Conservation (phyloP, 257 asterid species). For the Lycium ferocissimum region DNA sequence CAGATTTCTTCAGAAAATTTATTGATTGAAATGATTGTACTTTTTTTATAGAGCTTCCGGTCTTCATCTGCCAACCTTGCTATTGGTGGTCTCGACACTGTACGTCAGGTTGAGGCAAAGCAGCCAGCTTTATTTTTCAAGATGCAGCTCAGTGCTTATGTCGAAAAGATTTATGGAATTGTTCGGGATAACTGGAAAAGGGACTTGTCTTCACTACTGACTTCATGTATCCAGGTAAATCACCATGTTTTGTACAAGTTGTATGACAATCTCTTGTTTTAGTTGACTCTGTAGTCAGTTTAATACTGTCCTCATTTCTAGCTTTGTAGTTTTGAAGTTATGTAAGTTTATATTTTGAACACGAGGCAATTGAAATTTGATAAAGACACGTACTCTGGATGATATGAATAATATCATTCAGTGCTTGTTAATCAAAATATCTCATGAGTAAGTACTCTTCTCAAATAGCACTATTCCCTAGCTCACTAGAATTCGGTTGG, state of each 20-base stretch:
- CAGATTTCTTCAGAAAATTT: neutral
- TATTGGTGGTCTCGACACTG: constrained; percentile 69
- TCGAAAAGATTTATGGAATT: constrained; percentile 86
- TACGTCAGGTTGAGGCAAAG: constrained; percentile 82
- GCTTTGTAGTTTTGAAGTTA: neutral
- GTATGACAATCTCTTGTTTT: neutral
- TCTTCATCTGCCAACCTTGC: constrained; percentile 68
- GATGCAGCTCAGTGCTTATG: constrained; percentile 88
- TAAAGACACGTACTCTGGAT: neutral
- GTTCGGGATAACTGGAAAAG: constrained; percentile 76
- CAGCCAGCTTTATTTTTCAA: constrained; percentile 87
- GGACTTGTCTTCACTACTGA: constrained; percentile 61
- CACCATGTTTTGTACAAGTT: neutral
- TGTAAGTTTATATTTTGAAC: neutral
- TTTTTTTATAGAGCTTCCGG: constrained; percentile 64
- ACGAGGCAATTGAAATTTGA: neutral
- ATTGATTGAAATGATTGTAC: neutral
- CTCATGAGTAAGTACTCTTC: neutral
- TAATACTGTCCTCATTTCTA: neutral
- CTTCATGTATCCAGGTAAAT: constrained; percentile 70
- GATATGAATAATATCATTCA: neutral
- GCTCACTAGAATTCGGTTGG: neutral
- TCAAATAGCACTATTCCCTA: constrained; percentile 1
- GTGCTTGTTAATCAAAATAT: neutral
- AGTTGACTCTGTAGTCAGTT: neutral